These are phyloP conservation scores for Corylus americana DNA, from an alignment of 306 rosid species.

Conservation along the genomic window DNA sequence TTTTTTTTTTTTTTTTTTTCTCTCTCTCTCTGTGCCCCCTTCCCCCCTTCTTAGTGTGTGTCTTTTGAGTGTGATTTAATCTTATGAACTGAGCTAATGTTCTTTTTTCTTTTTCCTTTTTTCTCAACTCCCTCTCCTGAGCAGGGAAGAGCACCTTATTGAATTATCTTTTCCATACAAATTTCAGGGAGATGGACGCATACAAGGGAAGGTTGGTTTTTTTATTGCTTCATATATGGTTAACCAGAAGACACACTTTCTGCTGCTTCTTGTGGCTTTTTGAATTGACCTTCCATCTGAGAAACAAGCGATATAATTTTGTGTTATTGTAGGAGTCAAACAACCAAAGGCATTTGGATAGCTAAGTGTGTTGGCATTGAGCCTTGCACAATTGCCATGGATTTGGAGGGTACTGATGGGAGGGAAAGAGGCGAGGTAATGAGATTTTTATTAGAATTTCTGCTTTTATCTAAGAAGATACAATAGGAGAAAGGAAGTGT, in stretches of 20 bases:
- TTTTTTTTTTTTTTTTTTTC: background rate
- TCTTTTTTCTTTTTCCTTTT: background rate
- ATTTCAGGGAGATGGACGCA: constrained; percentile 95
- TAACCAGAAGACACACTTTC: background rate
- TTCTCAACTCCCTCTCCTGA: constrained; percentile 3
- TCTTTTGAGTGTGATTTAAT: background rate
- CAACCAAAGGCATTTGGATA: constrained; percentile 94
- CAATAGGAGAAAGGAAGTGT: background rate
- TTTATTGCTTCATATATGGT: background rate
- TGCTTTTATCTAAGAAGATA: constrained; percentile 1
- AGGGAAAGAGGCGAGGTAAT: constrained; percentile 97
- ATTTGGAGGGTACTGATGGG: constrained; percentile 99
- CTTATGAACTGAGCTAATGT: constrained; percentile 11
- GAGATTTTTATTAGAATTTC: constrained; percentile 8
- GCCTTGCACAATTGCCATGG: constrained; percentile 92
- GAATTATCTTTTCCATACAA: constrained; percentile 81
- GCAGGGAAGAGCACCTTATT: constrained; percentile 91
- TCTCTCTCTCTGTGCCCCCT: too few species aligned
- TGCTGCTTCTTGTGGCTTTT: constrained; percentile 1
- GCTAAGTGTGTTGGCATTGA: constrained; percentile 79
- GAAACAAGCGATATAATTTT: constrained; percentile 13
- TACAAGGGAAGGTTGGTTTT: constrained; percentile 74
- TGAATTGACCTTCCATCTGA: background rate
- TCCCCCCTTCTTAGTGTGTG: background rate
- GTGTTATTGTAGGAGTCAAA: constrained; percentile 63